phyloP scores from a whole-genome alignment of 331 rosid genomes.

The Cydonia oblonga region DNA sequence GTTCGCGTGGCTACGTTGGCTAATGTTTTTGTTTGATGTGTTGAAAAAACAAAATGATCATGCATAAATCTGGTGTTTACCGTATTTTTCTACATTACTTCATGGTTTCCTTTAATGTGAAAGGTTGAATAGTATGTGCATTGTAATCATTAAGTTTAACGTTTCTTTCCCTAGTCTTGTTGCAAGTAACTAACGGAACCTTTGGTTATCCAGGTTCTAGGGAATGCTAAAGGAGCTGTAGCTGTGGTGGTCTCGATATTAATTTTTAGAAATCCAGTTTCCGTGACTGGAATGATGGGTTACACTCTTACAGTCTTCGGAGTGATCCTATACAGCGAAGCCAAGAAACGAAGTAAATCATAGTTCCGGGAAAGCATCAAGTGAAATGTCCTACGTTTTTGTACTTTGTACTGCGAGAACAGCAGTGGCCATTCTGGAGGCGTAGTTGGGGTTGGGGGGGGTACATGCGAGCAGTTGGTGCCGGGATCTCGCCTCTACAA shows the following conservation, averaged over 20 bases:
- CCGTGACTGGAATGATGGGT: slow-evolving; percentile 79
- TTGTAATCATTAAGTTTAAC: not conserved
- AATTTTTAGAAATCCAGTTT: slow-evolving; percentile 76
- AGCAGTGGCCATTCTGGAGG: slow-evolving; percentile 28
- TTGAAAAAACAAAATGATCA: not conserved
- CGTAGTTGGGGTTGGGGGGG: slow-evolving; percentile 5
- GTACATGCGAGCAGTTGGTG: slow-evolving; percentile 27
- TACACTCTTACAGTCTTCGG: slow-evolving; percentile 76
- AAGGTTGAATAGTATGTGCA: not conserved
- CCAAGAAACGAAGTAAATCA: slow-evolving; percentile 69
- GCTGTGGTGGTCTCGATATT: slow-evolving; percentile 86
- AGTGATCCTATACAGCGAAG: slow-evolving; percentile 76
- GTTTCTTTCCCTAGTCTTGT: not conserved
- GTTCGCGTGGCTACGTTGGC: not conserved
- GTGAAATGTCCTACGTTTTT: slow-evolving; percentile 23
- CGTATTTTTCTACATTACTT: not conserved
- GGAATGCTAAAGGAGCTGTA: slow-evolving; percentile 96
- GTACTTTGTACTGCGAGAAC: slow-evolving; percentile 17
- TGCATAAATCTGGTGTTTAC: not conserved
- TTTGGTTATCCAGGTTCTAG: slow-evolving; percentile 59
- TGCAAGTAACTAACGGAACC: not conserved
- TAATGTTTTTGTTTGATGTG: not conserved
- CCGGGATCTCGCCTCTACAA: slow-evolving; percentile 19
- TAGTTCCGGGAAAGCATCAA: slow-evolving; percentile 19
- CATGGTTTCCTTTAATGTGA: not conserved